phyloP scores from a whole-genome alignment of 257 asterid species.

The Anisodus acutangulus region DNA sequence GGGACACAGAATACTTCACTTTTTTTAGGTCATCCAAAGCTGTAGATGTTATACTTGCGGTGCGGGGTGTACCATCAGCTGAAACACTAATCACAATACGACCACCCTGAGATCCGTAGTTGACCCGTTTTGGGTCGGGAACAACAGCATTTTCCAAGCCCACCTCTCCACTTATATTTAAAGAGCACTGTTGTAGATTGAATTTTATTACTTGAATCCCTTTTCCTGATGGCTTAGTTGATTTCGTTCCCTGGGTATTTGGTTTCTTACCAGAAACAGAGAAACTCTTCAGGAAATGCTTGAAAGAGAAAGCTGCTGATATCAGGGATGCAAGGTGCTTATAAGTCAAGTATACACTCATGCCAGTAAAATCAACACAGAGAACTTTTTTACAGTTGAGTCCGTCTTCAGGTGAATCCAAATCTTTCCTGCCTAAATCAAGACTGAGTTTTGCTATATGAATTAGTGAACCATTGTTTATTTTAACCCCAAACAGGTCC shows the following conservation, averaged over 20 bases:
- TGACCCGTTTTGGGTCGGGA: conserved; percentile 93
- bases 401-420: conserved; percentile 73
- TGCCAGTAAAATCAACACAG: conserved; percentile 81
- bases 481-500: conserved; percentile 82
- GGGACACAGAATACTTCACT: conserved; percentile 76
- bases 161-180: conserved; percentile 71
- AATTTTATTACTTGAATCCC: conserved; percentile 79
- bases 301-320: conserved; percentile 74
- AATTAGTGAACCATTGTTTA: conserved; percentile 79
- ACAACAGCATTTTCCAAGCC: conserved; percentile 71
- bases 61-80: conserved; percentile 88
- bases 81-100: conserved; percentile 70
- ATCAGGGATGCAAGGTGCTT: conserved; percentile 88
- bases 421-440: conserved; percentile 86
- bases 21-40: conserved; percentile 53
- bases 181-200: conserved; percentile 86
- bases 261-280: conserved; percentile 75
- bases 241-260: conserved; percentile 54
- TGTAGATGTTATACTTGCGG: conserved; percentile 76
- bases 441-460: conserved; percentile 89
- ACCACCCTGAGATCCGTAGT: conserved; percentile 99
- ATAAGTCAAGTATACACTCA: conserved; percentile 81
- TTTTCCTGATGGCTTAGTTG: conserved; percentile 80
- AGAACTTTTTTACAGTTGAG: conserved; percentile 66
- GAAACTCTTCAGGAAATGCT: conserved; percentile 60